Conservation (phyloP, 768 basidiomycete genomes). For the Hygrophorus pudorinus region DNA sequence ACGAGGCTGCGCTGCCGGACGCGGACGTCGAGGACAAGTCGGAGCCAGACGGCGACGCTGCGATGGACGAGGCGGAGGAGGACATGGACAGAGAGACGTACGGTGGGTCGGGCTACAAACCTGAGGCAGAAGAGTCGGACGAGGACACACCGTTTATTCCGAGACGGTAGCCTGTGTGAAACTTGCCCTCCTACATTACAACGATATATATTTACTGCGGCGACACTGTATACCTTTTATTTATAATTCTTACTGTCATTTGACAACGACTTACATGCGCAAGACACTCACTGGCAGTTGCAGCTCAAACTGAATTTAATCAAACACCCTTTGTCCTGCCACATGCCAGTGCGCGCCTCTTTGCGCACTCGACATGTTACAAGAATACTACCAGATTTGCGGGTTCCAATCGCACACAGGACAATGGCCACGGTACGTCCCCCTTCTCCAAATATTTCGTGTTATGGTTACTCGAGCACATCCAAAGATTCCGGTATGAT, state of each 20-base stretch:
- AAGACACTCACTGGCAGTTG: too few relatives aligned
- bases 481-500: slow-evolving; percentile 6
- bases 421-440: not conserved
- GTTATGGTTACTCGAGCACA: not conserved
- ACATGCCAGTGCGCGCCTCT: too few relatives aligned
- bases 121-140: slow-evolving; percentile 5
- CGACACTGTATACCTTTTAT: too few relatives aligned
- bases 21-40: slow-evolving; percentile 27
- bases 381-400: slow-evolving; percentile 4
- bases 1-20: slow-evolving; percentile 18
- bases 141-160: slow-evolving; percentile 36
- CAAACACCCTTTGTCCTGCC: too few relatives aligned
- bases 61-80: slow-evolving; percentile 29
- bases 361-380: too few relatives aligned
- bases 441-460: not conserved
- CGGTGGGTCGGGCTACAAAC: slow-evolving; percentile 11
- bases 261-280: too few relatives aligned
- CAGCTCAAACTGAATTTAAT: too few relatives aligned
- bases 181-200: too few relatives aligned
- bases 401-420: not conserved
- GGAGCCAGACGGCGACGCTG: slow-evolving; percentile 17
- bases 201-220: too few relatives aligned
- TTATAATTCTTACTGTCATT: too few relatives aligned
- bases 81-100: slow-evolving; percentile 30
- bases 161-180: slow-evolving; percentile 14